phyloP scores from a whole-genome alignment of 345 rosid species.

The Euphorbia lathyris region DNA sequence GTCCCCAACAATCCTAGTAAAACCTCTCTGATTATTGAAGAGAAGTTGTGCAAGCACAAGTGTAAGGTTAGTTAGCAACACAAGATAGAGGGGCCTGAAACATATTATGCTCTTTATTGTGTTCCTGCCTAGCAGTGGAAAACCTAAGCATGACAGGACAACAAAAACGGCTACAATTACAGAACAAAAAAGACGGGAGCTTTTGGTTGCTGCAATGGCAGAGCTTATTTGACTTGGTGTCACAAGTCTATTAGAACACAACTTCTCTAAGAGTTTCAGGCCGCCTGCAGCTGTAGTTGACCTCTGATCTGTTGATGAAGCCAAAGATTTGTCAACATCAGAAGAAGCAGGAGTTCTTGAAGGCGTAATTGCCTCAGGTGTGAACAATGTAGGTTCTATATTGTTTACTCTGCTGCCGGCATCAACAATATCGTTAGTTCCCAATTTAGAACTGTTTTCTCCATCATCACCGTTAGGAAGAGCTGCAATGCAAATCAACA shows the following conservation, averaged over 20 bases:
- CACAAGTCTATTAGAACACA: conserved; percentile 16
- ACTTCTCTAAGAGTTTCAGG: conserved; percentile 20
- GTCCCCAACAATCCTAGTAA: conserved; percentile 20
- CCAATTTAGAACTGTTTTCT: conserved; percentile 21
- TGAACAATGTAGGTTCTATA: conserved; percentile 10
- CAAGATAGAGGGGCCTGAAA: conserved; percentile 66
- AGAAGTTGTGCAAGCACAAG: conserved; percentile 46
- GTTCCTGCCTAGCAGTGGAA: conserved; percentile 47
- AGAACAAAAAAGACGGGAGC: conserved; percentile 46
- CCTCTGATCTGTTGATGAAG: conserved; percentile 30
- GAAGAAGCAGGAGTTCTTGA: conserved; percentile 23
- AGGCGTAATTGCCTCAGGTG: conserved; percentile 14
- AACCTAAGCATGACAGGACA: conserved; percentile 47
- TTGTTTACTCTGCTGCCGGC: conserved; percentile 25
- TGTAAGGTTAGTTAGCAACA: conserved; percentile 59
- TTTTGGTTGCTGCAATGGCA: conserved; percentile 52
- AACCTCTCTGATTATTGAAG: conserved; percentile 25
- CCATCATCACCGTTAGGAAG: conserved; percentile 23
- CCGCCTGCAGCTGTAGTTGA: conserved; percentile 29
- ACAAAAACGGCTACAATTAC: conserved; percentile 46
- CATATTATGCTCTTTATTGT: conserved; percentile 36
- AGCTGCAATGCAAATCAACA: conserved; percentile 42
- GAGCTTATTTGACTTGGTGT: conserved; percentile 50
- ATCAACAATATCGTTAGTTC: conserved; percentile 17
- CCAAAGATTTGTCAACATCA: conserved; percentile 18